Conservation (phyloP, 495 filamentous ascomycete species). For the Aspergillus steynii region DNA sequence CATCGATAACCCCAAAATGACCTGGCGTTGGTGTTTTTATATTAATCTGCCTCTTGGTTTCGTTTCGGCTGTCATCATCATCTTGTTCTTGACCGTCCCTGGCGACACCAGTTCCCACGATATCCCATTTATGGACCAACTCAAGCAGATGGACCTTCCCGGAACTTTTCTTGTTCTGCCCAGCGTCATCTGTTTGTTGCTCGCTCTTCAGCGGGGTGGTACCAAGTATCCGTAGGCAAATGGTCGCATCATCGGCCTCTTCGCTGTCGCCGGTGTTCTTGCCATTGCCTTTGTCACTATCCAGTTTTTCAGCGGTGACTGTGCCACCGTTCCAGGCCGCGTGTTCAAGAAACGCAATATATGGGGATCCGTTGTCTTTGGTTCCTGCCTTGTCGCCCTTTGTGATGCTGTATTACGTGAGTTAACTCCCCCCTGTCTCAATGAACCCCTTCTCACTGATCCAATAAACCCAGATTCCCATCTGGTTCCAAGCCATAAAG, state of each 20-base stretch:
- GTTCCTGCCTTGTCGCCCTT: constrained; percentile 46
- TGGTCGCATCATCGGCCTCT: constrained; percentile 51
- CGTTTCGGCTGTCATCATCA: constrained; percentile 44
- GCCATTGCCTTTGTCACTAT: constrained; percentile 54
- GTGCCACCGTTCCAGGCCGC: constrained; percentile 63
- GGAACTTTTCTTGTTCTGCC: constrained; percentile 51
- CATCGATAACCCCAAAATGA: constrained; percentile 34
- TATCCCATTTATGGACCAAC: constrained; percentile 28
- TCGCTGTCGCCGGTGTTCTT: constrained; percentile 60
- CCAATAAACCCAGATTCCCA: constrained; percentile 25
- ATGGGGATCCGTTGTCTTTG: constrained; percentile 42
- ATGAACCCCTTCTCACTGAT: background rate
- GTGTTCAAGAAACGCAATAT: constrained; percentile 64
- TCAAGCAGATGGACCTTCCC: constrained; percentile 39
- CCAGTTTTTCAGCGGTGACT: constrained; percentile 60
- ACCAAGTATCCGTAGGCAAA: constrained; percentile 52
- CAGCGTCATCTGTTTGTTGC: constrained; percentile 49
- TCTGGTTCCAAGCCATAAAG: constrained; percentile 42
- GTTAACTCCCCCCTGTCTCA: constrained; percentile 3
- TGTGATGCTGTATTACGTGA: constrained; percentile 24
- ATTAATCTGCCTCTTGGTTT: constrained; percentile 57
- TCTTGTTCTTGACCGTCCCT: constrained; percentile 31
- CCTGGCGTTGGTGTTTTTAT: constrained; percentile 61
- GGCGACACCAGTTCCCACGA: too few relatives aligned
- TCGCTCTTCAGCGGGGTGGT: constrained; percentile 61